Evolutionary conservation across 2,329 filamentous ascomycete genomes (phyloP).

Genomic region (Cadophora gregata): DNA sequence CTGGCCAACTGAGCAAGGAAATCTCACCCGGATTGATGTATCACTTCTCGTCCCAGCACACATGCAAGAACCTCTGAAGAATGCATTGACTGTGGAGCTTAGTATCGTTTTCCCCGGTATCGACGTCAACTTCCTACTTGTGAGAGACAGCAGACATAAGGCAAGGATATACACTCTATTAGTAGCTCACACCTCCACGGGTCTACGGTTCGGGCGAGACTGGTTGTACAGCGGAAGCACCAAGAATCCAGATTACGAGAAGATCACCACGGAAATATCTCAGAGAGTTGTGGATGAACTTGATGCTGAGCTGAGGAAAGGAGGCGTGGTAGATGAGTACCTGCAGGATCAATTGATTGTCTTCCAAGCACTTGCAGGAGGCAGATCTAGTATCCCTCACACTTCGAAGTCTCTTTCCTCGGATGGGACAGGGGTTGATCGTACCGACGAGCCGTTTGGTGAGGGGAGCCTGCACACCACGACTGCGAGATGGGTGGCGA

Average conservation of each 20-base stretch:
- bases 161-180: constrained; percentile 61
- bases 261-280: constrained; percentile 50
- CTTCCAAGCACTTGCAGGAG: constrained; percentile 63
- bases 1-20: constrained; percentile 40
- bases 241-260: constrained; percentile 31
- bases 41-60: constrained; percentile 56
- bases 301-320: constrained; percentile 51
- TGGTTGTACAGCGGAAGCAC: constrained; percentile 49
- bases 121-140: constrained; percentile 52
- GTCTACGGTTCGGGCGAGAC: constrained; percentile 58
- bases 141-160: constrained; percentile 58
- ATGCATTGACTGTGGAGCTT: constrained; percentile 50
- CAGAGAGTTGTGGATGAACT: constrained; percentile 54
- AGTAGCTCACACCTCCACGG: constrained; percentile 57
- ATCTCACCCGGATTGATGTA: constrained; percentile 55
- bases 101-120: constrained; percentile 50
- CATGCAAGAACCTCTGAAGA: constrained; percentile 51
- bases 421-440: constrained; percentile 49
- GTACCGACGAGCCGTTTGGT: constrained; percentile 57
- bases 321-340: constrained; percentile 59
- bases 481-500: constrained; percentile 66
- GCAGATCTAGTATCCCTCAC: constrained; percentile 48
- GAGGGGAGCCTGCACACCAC: constrained; percentile 61
- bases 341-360: constrained; percentile 67
- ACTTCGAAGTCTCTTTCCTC: constrained; percentile 27